Evolutionary conservation across 495 filamentous ascomycete genomes (phyloP).

Genomic region (Xanthoparmelia taractica): DNA sequence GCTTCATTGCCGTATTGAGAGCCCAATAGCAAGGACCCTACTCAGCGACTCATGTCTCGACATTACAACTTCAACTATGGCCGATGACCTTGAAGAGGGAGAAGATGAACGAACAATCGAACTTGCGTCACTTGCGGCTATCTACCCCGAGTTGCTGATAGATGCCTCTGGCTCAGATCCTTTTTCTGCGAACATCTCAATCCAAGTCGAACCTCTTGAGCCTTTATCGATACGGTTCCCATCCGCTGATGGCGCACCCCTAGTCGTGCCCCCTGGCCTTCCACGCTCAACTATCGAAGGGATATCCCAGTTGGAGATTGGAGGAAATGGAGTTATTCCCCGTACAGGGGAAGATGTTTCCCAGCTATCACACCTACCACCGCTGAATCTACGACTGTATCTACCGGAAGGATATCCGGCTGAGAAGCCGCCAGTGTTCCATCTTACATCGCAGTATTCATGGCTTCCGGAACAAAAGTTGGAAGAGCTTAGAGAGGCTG

Average conservation of each 20-base stretch:
- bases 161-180: slow-evolving; percentile 36
- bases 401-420: slow-evolving; percentile 73
- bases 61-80: slow-evolving; percentile 19
- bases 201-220: slow-evolving; percentile 61
- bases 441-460: slow-evolving; percentile 54
- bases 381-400: slow-evolving; percentile 58
- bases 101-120: slow-evolving; percentile 72
- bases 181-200: slow-evolving; percentile 59
- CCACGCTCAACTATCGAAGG: slow-evolving; percentile 38
- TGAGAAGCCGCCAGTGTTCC: slow-evolving; percentile 54
- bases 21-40: background rate
- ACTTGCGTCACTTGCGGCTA: slow-evolving; percentile 73
- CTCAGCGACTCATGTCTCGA: slow-evolving; percentile 14
- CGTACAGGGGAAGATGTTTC: slow-evolving; percentile 45
- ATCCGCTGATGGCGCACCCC: slow-evolving; percentile 36
- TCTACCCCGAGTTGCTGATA: slow-evolving; percentile 76
- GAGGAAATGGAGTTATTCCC: slow-evolving; percentile 25
- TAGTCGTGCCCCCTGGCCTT: slow-evolving; percentile 36
- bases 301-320: slow-evolving; percentile 20
- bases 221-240: slow-evolving; percentile 66
- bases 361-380: slow-evolving; percentile 65
- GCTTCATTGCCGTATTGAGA: background rate
- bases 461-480: slow-evolving; percentile 62
- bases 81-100: slow-evolving; percentile 32
- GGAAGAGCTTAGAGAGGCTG: slow-evolving; percentile 53